These are phyloP conservation scores for Closterium sp. DNA, from an alignment of 139 green algal genomes.

Conservation along the genomic window DNA sequence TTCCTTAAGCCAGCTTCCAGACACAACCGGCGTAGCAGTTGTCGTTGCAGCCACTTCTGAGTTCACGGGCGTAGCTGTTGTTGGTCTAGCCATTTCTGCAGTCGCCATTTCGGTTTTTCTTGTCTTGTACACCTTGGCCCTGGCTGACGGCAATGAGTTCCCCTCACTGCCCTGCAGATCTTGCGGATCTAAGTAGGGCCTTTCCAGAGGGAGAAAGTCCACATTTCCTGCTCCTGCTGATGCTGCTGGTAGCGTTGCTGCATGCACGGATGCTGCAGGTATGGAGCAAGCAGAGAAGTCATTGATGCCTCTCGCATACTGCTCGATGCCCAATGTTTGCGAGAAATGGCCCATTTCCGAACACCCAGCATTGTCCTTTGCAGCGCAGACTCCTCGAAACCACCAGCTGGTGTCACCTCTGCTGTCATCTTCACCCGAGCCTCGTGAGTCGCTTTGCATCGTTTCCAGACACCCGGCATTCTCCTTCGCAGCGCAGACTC, in stretches of 20 bases:
- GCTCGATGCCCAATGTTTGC: not conserved
- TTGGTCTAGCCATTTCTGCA: not conserved
- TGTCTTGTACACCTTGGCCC: not conserved
- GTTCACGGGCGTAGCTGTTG: too few relatives aligned
- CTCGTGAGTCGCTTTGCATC: too few relatives aligned
- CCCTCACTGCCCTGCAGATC: not conserved
- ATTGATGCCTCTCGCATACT: not conserved
- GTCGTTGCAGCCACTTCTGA: too few relatives aligned
- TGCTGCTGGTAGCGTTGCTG: not conserved
- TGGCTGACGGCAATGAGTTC: not conserved
- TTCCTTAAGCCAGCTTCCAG: not conserved
- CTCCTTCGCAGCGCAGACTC: too few relatives aligned
- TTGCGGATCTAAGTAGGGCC: not conserved
- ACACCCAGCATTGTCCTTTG: too few relatives aligned
- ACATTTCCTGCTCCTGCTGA: not conserved
- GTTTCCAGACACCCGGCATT: too few relatives aligned
- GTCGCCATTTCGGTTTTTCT: not conserved
- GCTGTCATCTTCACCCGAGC: too few relatives aligned
- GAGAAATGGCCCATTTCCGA: not conserved
- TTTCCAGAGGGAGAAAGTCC: not conserved
- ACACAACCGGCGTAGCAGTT: too few relatives aligned
- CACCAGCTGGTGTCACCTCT: too few relatives aligned
- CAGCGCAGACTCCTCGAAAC: too few relatives aligned
- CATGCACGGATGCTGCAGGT: not conserved
- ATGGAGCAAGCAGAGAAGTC: not conserved